Conservation (phyloP, 148 eudicot genomes). For the Rheum nobile region DNA sequence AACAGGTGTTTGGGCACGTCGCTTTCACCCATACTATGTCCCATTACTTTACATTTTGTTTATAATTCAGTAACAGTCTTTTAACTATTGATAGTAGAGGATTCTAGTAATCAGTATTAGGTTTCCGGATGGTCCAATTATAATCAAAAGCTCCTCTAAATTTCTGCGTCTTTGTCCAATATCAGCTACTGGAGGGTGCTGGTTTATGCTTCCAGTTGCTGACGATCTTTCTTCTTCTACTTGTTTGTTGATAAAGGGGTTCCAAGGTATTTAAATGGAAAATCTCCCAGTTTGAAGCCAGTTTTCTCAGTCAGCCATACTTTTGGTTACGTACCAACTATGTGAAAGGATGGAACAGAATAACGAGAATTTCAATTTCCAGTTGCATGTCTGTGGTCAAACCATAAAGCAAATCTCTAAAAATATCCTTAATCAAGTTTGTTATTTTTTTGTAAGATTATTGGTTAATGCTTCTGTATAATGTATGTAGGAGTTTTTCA, state of each 20-base stretch:
- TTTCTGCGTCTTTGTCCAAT: not conserved
- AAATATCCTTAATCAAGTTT: not conserved
- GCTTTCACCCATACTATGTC: not conserved
- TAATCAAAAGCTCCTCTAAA: not conserved
- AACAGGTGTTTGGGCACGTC: not conserved
- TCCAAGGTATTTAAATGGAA: not conserved
- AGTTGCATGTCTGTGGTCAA: not conserved
- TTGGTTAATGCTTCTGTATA: conserved; percentile 5
- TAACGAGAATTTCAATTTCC: not conserved
- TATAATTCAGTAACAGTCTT: not conserved
- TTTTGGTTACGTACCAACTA: not conserved
- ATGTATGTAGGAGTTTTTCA: conserved; percentile 73
- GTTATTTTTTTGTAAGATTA: not conserved
- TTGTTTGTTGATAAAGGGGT: not conserved
- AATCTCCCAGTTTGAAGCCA: not conserved
- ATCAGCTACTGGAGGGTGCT: not conserved
- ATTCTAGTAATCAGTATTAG: not conserved
- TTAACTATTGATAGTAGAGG: not conserved
- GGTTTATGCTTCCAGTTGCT: not conserved
- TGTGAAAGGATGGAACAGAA: not conserved
- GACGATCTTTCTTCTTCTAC: not conserved
- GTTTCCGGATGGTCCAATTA: not conserved
- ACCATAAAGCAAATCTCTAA: not conserved
- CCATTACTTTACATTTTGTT: not conserved
- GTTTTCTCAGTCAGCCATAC: not conserved